phyloP scores from a whole-genome alignment of 2,329 filamentous ascomycete genomes.

The Epichloe gansuensis region DNA sequence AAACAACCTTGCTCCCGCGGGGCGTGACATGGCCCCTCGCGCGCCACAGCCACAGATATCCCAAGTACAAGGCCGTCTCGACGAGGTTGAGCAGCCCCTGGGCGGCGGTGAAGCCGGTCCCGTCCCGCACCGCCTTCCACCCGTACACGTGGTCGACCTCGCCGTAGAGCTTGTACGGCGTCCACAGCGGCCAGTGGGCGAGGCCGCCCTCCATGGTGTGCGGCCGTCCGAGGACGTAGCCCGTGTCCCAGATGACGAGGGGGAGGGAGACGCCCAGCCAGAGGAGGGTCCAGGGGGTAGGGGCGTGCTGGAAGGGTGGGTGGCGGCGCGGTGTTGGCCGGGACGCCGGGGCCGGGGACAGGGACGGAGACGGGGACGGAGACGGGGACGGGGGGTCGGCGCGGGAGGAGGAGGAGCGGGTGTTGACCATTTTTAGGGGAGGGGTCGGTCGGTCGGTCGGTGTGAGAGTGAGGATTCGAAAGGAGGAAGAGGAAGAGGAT shows the following conservation, averaged over 20 bases:
- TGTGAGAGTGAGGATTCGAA: no score
- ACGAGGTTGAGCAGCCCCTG: conserved; percentile 57
- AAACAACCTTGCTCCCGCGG: conserved; percentile 20
- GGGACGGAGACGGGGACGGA: conserved; percentile 11
- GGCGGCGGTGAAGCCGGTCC: conserved; percentile 64
- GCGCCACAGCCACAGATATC: conserved; percentile 36
- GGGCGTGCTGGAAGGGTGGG: conserved; percentile 26
- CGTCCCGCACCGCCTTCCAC: conserved; percentile 52
- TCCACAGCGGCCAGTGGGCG: conserved; percentile 60
- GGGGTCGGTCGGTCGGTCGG: not conserved
- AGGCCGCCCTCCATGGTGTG: conserved; percentile 68
- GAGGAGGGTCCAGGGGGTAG: conserved; percentile 35
- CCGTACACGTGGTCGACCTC: conserved; percentile 73
- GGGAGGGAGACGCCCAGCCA: conserved; percentile 68
- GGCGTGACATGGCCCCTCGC: conserved; percentile 8
- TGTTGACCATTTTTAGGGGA: conserved; percentile 22
- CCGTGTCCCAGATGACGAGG: conserved; percentile 68
- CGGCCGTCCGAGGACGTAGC: conserved; percentile 69
- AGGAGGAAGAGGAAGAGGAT: no score
- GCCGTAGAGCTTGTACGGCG: conserved; percentile 70
- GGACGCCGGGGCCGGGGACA: not conserved
- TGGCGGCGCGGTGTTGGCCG: conserved; percentile 5
- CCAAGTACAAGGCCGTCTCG: conserved; percentile 51
- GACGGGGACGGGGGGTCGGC: conserved; percentile 16
- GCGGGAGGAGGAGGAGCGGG: conserved; percentile 23